phyloP scores from a whole-genome alignment of 192 early-diverging fungal species.

The Backusella macrospora region DNA sequence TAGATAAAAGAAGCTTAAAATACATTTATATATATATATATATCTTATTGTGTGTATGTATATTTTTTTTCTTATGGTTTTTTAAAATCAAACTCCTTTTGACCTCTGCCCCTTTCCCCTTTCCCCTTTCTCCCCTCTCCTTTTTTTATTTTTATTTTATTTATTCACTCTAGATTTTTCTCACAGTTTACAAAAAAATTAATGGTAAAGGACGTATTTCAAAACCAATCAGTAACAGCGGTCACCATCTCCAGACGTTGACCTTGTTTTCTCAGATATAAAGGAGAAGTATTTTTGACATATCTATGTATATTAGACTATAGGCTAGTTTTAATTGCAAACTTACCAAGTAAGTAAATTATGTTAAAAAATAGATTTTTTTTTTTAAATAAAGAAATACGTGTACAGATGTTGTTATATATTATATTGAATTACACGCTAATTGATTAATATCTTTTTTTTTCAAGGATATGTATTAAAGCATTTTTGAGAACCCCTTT shows the following conservation, averaged over 20 bases:
- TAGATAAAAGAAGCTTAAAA: no score
- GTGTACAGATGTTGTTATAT: no score
- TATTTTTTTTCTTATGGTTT: no score
- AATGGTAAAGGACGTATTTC: background rate
- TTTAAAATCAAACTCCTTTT: no score
- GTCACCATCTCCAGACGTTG: background rate
- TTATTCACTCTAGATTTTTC: background rate
- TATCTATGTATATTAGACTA: constrained; percentile 34
- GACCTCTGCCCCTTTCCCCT: no score
- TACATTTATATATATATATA: no score
- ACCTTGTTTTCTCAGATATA: background rate
- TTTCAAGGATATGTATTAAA: no score
- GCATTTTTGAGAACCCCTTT: constrained; percentile 26
- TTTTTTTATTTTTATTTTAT: background rate
- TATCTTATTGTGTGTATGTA: no score
- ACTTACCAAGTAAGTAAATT: constrained; percentile 38
- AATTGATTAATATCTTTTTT: no score
- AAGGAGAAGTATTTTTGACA: background rate
- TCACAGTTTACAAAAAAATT: background rate
- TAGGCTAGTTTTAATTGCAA: constrained; percentile 38
- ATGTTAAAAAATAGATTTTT: background rate
- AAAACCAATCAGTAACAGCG: background rate
- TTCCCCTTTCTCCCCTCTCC: no score
- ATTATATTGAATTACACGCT: no score
- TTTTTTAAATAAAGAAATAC: constrained; percentile 2